Conservation (phyloP, 2,329 filamentous ascomycete genomes). For the Bipolaris victoriae region DNA sequence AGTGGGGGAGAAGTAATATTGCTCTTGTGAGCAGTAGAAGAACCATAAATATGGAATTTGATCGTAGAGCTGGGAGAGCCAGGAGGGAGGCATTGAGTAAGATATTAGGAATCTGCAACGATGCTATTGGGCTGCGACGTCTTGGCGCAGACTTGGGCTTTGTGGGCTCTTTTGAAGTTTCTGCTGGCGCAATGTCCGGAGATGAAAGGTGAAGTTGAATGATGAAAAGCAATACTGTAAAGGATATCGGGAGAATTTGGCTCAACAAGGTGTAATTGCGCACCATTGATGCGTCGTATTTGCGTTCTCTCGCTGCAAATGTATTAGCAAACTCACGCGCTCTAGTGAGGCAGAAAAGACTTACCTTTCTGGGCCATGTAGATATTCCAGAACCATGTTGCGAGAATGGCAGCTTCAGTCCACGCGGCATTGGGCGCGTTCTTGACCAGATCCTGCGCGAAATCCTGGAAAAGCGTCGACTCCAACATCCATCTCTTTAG, state of each 20-base stretch:
- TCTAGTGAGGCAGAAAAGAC: not conserved
- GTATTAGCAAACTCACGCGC: not conserved
- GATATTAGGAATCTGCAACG: constrained; percentile 33
- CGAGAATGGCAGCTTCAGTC: constrained; percentile 35
- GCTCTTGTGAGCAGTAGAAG: constrained; percentile 29
- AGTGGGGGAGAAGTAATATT: constrained; percentile 33
- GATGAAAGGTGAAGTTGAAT: constrained; percentile 34
- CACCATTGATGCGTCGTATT: constrained; percentile 17
- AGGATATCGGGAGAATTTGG: constrained; percentile 39
- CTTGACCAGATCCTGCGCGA: constrained; percentile 37
- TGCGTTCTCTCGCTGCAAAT: constrained; percentile 21
- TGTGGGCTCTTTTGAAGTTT: not conserved
- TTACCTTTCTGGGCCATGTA: constrained; percentile 38
- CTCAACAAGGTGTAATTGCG: constrained; percentile 35
- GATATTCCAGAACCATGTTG: constrained; percentile 41
- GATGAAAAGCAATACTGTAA: constrained; percentile 36
- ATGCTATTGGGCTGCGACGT: constrained; percentile 21
- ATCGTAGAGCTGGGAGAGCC: constrained; percentile 25
- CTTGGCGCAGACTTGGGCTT: not conserved
- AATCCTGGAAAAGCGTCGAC: constrained; percentile 35
- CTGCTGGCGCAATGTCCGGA: constrained; percentile 14
- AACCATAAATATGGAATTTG: constrained; percentile 25
- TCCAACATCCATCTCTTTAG: constrained; percentile 39
- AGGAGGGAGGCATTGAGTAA: constrained; percentile 34
- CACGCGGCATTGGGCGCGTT: constrained; percentile 32